phyloP scores from a whole-genome alignment of 2,329 filamentous ascomycete genomes.

The Hortaea sp. region DNA sequence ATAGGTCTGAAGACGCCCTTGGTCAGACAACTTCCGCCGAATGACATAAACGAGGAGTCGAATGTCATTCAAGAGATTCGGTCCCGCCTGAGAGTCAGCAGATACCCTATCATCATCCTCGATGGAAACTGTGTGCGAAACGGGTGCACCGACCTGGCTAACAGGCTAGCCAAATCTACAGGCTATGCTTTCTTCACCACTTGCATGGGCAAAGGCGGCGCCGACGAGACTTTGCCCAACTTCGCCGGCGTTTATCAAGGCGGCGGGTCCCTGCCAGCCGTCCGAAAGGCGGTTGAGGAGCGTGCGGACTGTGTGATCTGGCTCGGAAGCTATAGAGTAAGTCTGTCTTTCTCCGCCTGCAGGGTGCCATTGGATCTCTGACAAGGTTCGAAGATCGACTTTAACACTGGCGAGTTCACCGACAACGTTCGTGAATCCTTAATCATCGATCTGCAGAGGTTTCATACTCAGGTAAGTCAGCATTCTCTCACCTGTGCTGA shows the following conservation, averaged over 20 bases:
- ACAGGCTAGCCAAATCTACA: constrained; percentile 9
- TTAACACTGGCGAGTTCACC: no score
- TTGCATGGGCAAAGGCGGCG: constrained; percentile 13
- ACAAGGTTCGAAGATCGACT: no score
- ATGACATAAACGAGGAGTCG: no score
- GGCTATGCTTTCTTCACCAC: constrained; percentile 11
- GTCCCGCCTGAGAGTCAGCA: not conserved
- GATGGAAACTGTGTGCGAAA: constrained; percentile 15
- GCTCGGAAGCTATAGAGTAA: constrained; percentile 8
- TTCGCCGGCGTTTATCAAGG: constrained; percentile 18
- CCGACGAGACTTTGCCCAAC: constrained; percentile 9
- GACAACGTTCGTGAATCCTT: no score
- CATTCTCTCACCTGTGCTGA: no score
- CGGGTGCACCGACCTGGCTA: constrained; percentile 4
- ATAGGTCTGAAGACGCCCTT: no score
- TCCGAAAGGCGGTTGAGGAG: constrained; percentile 13
- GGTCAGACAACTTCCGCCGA: no score
- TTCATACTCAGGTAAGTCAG: no score
- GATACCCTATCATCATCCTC: constrained; percentile 11
- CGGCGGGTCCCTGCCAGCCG: constrained; percentile 9
- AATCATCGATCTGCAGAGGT: no score
- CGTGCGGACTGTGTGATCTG: constrained; percentile 10
- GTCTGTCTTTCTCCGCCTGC: no score
- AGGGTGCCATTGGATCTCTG: no score
- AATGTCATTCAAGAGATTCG: no score